Base-by-base conservation (phyloP, 73 alveolate genomes). In the Halteria grandinella region DNA sequence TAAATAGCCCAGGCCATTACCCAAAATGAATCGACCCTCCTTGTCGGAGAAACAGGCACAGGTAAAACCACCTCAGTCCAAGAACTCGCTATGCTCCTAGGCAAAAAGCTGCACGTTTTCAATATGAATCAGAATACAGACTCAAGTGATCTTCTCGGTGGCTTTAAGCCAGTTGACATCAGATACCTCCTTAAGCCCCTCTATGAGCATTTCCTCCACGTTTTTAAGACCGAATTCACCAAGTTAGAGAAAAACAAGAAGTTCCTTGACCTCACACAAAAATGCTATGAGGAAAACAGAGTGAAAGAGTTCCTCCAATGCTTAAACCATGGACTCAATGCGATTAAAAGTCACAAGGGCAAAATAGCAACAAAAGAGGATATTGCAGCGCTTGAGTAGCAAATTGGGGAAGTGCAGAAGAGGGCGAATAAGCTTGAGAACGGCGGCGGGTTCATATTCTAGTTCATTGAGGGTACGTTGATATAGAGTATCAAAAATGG, bases 1-100 rank as follows among this genome's bases (percentile, higher is more conserved):
- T 54, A 90, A 53, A 64, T 93, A 0, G 74, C 75, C 45, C 43
- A 75, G n/a, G 64, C 94, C 6, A 90, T 96, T 21, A 55, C 74
- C 39, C 48, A 59, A 78, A 69, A 85, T 59, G 98, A 96, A 74
- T 88, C 95, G 50, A 64, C 88, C 24, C 76, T 96, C 29, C 86
- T 95, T 54, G 98, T 96, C 10, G 99, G 99, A 41, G 99, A 94
- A 66, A 94, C 99, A 0, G 99, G 99, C n/a, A 93, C 97, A 29
- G 99, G 99, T 14, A 96, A 96, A 79, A 96, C 99, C 20, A 85
- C 98, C 0, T 66, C 89, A 66, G 96, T 96, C 47, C 92, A 96
- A 69, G 82, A 92, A 64, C 75, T 95, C 53, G 94, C 99, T 23
- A 83, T 90, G 32, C 60, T 93, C 48, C 81, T 95, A 58, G 89